Evolutionary conservation across 495 filamentous ascomycete species (phyloP).

Genomic region (Penicillium odoratum): DNA sequence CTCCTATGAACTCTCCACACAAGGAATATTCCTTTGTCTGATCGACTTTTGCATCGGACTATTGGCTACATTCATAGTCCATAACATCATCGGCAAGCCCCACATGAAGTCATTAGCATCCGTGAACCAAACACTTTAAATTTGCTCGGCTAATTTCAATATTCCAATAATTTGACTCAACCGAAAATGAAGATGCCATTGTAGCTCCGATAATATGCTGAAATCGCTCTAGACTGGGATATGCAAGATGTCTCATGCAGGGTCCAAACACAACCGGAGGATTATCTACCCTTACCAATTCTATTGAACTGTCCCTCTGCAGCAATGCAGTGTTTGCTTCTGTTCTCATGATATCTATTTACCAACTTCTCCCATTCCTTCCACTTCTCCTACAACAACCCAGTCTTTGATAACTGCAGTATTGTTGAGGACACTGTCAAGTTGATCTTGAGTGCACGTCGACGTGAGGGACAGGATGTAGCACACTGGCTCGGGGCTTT

Average conservation of each 20-base stretch:
- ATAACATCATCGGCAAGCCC: conserved; percentile 17
- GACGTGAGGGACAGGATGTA: conserved; percentile 43
- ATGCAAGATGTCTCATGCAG: not conserved
- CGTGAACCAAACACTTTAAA: conserved; percentile 2
- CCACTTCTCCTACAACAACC: conserved; percentile 37
- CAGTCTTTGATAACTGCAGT: conserved; percentile 52
- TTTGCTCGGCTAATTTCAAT: not conserved
- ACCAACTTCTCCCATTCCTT: no score
- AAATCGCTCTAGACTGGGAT: not conserved
- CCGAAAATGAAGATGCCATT: no score
- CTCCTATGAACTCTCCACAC: no score
- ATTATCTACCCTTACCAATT: no score
- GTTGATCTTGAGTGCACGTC: conserved; percentile 51
- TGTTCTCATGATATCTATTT: no score
- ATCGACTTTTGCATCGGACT: no score
- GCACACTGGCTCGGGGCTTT: conserved; percentile 42
- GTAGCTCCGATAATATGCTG: not conserved
- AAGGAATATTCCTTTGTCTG: no score
- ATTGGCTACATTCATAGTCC: not conserved
- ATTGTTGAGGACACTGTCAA: conserved; percentile 43
- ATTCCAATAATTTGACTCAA: not conserved
- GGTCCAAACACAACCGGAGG: not conserved
- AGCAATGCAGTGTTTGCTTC: no score
- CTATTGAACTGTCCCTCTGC: no score
- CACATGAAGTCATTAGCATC: conserved; percentile 11